Conservation (phyloP, 345 rosid species). For the Arabidopsis arenosa region DNA sequence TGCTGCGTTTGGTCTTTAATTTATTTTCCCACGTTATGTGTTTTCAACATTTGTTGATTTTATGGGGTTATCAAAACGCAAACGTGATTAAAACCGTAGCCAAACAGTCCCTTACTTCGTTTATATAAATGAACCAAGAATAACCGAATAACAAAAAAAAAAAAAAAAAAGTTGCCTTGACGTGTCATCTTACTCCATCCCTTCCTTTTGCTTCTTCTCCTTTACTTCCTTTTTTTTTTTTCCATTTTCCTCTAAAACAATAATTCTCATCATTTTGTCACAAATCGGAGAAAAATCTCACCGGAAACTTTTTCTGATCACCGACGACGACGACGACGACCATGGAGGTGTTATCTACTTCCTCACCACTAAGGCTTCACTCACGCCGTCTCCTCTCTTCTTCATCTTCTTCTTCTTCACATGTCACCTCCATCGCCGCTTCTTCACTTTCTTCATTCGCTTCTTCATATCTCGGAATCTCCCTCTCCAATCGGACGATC, state of each 20-base stretch:
- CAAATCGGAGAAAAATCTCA: conserved; percentile 12
- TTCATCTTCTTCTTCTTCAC: conserved; percentile 33
- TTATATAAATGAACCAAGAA: not conserved
- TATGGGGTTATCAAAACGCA: conserved; percentile 23
- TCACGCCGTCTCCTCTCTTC: conserved; percentile 51
- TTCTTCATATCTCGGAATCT: conserved; percentile 62
- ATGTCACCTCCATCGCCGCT: conserved; percentile 39
- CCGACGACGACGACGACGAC: not conserved
- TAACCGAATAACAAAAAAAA: conserved; percentile 18
- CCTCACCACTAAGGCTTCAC: conserved; percentile 60
- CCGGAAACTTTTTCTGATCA: not conserved
- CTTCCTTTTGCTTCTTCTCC: conserved; percentile 48
- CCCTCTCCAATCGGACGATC: conserved; percentile 50
- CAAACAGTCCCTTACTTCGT: conserved; percentile 33
- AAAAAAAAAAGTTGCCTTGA: conserved; percentile 43
- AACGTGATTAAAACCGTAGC: conserved; percentile 11
- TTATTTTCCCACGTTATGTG: conserved; percentile 7
- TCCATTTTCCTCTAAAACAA: not conserved
- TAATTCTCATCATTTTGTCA: conserved; percentile 10
- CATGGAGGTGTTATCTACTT: conserved; percentile 70
- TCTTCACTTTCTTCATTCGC: conserved; percentile 52
- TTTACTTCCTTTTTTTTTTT: conserved; percentile 39
- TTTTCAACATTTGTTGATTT: conserved; percentile 10
- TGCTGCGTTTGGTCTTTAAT: not conserved
- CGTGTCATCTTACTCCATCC: conserved; percentile 51